Evolutionary conservation across 2,329 filamentous ascomycete genomes (phyloP), one percentile per base, ranked within the genome.

Genomic region (Escovopsis sp.): DNA sequence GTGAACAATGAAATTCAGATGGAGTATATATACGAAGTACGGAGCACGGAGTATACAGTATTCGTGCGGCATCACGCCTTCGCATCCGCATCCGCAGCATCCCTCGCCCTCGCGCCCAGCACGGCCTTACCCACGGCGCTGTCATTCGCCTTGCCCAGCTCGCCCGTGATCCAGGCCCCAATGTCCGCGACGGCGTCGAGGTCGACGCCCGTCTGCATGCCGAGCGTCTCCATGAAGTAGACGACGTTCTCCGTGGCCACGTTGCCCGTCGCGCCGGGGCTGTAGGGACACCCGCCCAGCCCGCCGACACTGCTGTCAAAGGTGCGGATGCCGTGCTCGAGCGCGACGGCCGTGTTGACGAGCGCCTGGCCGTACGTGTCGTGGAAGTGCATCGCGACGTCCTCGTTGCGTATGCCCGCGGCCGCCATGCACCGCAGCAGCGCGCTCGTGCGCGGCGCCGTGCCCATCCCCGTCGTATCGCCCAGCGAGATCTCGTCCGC

Each of bases 401-500:
- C 80, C 52, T 79, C 75, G 43, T 71, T 72, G 18, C 80, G 70
- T 15, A 93, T 71, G 0, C 80, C 81, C 2, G 81, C 82, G 1
- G 76, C 72, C 8, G 68, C 61, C 60, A 86, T 64, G 43, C 78
- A 78, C 48, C 70, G 70, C 45, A 87, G 66, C 38, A 87, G 64
- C 43, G 75, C 73, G 43, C 68, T 65, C 3, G 81, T 85, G 43
- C 76, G 68, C 15, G 78, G 79, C n/a, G 78, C 80, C 0, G 85
- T 93, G 30, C 87, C 88, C 73, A 93, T 87, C 15, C 88, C 88
- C 0, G 87, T 89, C 0, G 88, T 95, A 55, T 94, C 88, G 6
- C 86, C 87, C 1, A 94, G 73, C 2, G 83, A 84, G 51, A 95
- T 87, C 67, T 94, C 86, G 55, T 94, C 85, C 18, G 85, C 88